These are phyloP conservation scores for Corylus americana DNA, from an alignment of 306 rosid species.

Conservation along the genomic window DNA sequence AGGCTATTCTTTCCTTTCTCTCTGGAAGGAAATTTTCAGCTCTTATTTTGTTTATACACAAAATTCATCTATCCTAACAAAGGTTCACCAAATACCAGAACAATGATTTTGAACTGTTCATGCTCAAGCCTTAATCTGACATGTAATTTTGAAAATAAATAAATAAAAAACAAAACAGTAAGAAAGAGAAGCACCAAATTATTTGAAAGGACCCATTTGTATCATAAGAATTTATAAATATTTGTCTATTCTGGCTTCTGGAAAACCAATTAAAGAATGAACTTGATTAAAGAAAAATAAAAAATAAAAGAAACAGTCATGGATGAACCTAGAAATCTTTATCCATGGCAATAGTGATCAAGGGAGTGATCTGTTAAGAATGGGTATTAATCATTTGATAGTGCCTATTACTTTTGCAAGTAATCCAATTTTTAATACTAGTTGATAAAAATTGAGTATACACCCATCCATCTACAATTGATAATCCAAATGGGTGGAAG, in stretches of 20 bases:
- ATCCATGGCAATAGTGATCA: neutral
- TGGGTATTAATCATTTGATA: neutral
- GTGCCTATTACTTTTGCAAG: neutral
- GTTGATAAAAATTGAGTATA: neutral
- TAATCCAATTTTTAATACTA: neutral
- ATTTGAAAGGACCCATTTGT: neutral
- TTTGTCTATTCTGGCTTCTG: neutral
- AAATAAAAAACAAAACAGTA: no score
- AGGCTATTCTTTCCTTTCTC: neutral
- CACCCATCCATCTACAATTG: neutral
- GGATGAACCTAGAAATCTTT: neutral
- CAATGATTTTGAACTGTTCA: no score
- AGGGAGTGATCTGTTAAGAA: neutral
- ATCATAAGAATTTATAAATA: neutral
- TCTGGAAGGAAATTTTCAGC: neutral
- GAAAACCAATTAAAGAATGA: neutral
- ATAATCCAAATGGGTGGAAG: no score
- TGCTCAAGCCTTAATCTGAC: neutral
- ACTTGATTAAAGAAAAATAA: neutral
- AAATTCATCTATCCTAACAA: neutral
- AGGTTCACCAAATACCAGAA: neutral
- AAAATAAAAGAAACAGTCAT: neutral
- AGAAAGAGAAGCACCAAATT: neutral
- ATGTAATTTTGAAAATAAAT: neutral
- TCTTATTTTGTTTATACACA: neutral